These are phyloP conservation scores for Suhomyces choctaworum DNA, from an alignment of 1,139 yeast genomes.

Conservation along the genomic window DNA sequence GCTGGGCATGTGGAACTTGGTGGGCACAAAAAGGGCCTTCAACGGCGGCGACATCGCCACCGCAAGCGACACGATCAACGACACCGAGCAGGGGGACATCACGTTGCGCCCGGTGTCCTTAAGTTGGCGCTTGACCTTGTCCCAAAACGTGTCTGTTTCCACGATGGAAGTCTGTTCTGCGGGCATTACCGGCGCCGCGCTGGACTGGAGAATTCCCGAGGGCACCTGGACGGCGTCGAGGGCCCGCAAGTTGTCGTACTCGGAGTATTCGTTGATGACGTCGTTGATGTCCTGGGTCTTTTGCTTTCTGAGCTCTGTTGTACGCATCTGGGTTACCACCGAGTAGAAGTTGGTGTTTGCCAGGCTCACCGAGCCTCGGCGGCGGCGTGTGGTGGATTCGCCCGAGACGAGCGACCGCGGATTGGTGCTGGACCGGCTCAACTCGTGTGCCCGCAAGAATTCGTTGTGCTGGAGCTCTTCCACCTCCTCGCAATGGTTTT, in stretches of 20 bases:
- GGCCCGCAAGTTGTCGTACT: conserved; percentile 35
- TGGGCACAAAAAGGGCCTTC: conserved; percentile 68
- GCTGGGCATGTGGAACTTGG: conserved; percentile 37
- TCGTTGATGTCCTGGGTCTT: conserved; percentile 56
- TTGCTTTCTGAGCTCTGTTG: conserved; percentile 40
- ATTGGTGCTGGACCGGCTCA: conserved; percentile 14
- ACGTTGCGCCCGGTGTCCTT: conserved; percentile 48
- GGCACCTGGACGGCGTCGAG: conserved; percentile 10
- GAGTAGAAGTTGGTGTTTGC: conserved; percentile 14
- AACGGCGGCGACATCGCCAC: conserved; percentile 86
- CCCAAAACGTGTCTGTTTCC: neutral
- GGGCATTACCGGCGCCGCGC: conserved; percentile 16
- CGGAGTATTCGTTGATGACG: conserved; percentile 62
- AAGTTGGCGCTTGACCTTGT: conserved; percentile 1
- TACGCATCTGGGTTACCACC: conserved; percentile 26
- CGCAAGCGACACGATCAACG: conserved; percentile 60
- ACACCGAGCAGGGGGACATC: conserved; percentile 65
- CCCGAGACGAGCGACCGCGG: conserved; percentile 12
- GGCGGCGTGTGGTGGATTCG: conserved; percentile 2
- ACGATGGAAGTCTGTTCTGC: conserved; percentile 1
- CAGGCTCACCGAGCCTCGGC: conserved; percentile 13
- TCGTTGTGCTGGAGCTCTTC: conserved; percentile 22
- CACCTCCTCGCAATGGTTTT: neutral
- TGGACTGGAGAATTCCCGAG: conserved; percentile 13
- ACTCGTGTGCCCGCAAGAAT: conserved; percentile 20